Evolutionary conservation across 805 yeast genomes (phyloP), one percentile per base, ranked within the genome.

Genomic region (Blastobotrys parvus): DNA sequence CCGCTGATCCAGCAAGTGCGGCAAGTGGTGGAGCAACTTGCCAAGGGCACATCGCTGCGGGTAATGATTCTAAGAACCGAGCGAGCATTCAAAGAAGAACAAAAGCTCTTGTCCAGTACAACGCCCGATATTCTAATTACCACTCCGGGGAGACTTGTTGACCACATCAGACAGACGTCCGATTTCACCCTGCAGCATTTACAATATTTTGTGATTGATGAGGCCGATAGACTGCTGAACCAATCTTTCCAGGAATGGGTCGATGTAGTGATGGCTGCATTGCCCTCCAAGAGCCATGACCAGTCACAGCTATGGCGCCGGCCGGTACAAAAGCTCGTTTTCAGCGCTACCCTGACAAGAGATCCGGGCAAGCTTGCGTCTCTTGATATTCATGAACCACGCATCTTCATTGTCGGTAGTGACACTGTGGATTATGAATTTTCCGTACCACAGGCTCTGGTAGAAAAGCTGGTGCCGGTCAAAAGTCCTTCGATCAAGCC

Each of bases 161-260:
- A 90, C 55, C 68, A 63, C 39, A 38, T 62, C 17, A 38, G 39
- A 15, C 48, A 57, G 54, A 66, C 32, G 45, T 61, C 88, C 23
- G 34, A 34, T 4, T 15, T 22, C 4, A 32, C 35, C 10, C 42
- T 39, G 46, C 60, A 64, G 19, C 67, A 71, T 41, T 67, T 89
- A 45, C 69, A 75, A 49, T 82, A 78, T 48, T 60, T 90, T 27
- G 80, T 85, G 2, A 71, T 89, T 62, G 98, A 90, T 64, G 98
- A 90, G 63, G 95, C 96, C 2, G 98, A 90, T 64, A 71, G 88
- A 51, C 84, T 90, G 87, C 82, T 92, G 50, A 87, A 86, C 56
- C 97, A 92, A 60, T 77, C 84, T 11, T 92, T 87, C 62, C 97
- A 92, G 63, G 87, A 88, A 59, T 92, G 99, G 99, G 74, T 84